Percentiles rank a stretch among this genome's conserved stretches.
Evolutionary conservation across 768 basidiomycete species (phyloP).

Genomic region (Candolleomyces eurysporus): DNA sequence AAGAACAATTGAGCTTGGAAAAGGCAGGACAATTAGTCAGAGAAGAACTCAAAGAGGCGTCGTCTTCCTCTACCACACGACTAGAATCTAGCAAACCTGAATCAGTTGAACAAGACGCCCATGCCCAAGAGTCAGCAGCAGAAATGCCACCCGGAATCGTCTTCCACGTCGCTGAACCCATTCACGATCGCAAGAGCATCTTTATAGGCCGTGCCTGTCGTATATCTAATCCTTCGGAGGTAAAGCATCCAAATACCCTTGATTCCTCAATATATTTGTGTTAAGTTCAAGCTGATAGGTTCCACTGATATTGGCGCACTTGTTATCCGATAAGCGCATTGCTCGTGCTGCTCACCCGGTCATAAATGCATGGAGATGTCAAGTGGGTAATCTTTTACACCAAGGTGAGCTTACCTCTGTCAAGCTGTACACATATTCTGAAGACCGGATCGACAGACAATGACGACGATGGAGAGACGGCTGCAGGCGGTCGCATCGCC

Average conservation of each 20-base stretch:
- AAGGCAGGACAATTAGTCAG: constrained; percentile 54
- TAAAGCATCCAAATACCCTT: constrained; percentile 22
- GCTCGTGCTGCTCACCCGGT: constrained; percentile 75
- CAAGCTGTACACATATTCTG: neutral
- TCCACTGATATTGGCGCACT: constrained; percentile 57
- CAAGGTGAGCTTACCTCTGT: constrained; percentile 52
- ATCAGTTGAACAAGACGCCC: constrained; percentile 8
- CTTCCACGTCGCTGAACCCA: constrained; percentile 73
- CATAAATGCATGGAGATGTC: constrained; percentile 83
- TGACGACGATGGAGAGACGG: constrained; percentile 92
- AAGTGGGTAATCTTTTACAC: constrained; percentile 62
- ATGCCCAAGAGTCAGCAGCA: constrained; percentile 1
- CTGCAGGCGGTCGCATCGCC: constrained; percentile 86
- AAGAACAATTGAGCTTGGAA: constrained; percentile 56
- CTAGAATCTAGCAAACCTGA: neutral
- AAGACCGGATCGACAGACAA: constrained; percentile 56
- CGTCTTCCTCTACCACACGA: neutral
- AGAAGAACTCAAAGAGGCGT: constrained; percentile 41
- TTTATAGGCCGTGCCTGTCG: constrained; percentile 86
- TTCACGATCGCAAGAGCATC: constrained; percentile 79
- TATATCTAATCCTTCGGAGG: constrained; percentile 77
- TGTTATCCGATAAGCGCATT: constrained; percentile 72
- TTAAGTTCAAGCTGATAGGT: constrained; percentile 43
- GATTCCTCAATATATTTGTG: neutral
- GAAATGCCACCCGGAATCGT: constrained; percentile 57